Percentiles rank a stretch among this genome's conserved stretches.
Evolutionary conservation across 2,329 filamentous ascomycete species (phyloP).

Genomic region (Sarocladiaceae sp.): DNA sequence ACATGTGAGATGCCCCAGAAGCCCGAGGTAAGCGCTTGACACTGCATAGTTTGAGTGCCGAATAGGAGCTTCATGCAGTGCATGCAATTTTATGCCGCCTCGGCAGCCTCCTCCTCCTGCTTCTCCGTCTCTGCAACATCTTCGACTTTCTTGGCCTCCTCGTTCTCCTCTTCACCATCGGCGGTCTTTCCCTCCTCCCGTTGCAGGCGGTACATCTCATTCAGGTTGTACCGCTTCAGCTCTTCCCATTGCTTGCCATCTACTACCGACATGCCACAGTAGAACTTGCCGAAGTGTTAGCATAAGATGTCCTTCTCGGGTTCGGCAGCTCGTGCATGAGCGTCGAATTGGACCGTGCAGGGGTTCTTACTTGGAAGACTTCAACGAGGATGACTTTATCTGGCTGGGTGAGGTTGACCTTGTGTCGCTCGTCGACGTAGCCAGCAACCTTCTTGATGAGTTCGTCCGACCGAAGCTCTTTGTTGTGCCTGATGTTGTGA

Average conservation of each 20-base stretch:
- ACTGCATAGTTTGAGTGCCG: too few species aligned
- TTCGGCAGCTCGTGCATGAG: background rate
- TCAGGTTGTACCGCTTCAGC: conserved; percentile 73
- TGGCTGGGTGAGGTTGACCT: conserved; percentile 72
- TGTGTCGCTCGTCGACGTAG: conserved; percentile 60
- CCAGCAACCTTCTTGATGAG: conserved; percentile 69
- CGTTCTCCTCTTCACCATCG: conserved; percentile 15
- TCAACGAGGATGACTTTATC: conserved; percentile 79
- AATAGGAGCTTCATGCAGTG: too few species aligned
- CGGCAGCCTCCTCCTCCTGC: background rate
- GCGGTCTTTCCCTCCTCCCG: conserved; percentile 16
- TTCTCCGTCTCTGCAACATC: background rate
- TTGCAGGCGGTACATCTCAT: conserved; percentile 58
- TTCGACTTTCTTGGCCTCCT: conserved; percentile 3
- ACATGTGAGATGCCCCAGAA: too few species aligned
- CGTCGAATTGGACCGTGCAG: conserved; percentile 11
- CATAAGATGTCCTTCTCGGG: background rate
- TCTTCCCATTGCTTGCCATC: conserved; percentile 64
- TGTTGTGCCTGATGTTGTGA: conserved; percentile 71
- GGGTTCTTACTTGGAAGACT: conserved; percentile 64
- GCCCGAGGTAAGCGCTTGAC: too few species aligned
- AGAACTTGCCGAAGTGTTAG: conserved; percentile 7
- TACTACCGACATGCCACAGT: conserved; percentile 74
- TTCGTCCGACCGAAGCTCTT: conserved; percentile 58
- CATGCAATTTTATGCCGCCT: background rate